Evolutionary conservation across 345 rosid genomes (phyloP).

Genomic region (Hypericum androsaemum): DNA sequence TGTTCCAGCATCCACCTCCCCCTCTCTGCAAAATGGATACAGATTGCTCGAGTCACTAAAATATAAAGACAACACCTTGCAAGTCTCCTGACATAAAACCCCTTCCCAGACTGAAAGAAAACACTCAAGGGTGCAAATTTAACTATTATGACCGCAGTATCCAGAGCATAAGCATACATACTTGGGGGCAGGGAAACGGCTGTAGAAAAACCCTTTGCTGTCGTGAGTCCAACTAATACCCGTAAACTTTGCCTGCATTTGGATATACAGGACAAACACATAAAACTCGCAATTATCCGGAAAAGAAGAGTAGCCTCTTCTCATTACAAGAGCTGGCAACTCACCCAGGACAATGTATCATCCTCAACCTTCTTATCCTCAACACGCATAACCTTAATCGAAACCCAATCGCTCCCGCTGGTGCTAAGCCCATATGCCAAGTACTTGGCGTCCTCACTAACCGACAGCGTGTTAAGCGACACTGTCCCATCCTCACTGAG

Average conservation of each 20-base stretch:
- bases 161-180: slow-evolving; percentile 20
- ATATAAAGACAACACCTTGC: not conserved
- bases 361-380: slow-evolving; percentile 53
- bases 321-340: slow-evolving; percentile 1
- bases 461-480: slow-evolving; percentile 36
- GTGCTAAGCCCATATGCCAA: slow-evolving; percentile 73
- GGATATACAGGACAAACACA: not conserved
- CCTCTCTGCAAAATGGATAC: slow-evolving; percentile 42
- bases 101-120: not conserved
- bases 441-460: slow-evolving; percentile 69
- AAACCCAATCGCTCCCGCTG: slow-evolving; percentile 97
- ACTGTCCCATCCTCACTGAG: slow-evolving; percentile 89
- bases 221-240: slow-evolving; percentile 87
- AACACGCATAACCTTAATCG: slow-evolving; percentile 55
- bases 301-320: not conserved
- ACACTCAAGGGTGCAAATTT: no score
- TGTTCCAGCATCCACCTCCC: slow-evolving; percentile 84
- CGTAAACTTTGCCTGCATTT: slow-evolving; percentile 61
- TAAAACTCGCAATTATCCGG: not conserved
- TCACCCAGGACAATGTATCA: slow-evolving; percentile 78
- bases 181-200: slow-evolving; percentile 83
- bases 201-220: slow-evolving; percentile 73
- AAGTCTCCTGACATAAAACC: not conserved
- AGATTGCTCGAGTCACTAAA: not conserved
- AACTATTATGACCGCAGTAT: no score